A percentile compares a stretch with the other conserved stretches of the same genome.
These are phyloP conservation scores for Hyaloperonospora arabidopsidis DNA, from an alignment of 352 stramenopile genomes.

Conservation along the genomic window DNA sequence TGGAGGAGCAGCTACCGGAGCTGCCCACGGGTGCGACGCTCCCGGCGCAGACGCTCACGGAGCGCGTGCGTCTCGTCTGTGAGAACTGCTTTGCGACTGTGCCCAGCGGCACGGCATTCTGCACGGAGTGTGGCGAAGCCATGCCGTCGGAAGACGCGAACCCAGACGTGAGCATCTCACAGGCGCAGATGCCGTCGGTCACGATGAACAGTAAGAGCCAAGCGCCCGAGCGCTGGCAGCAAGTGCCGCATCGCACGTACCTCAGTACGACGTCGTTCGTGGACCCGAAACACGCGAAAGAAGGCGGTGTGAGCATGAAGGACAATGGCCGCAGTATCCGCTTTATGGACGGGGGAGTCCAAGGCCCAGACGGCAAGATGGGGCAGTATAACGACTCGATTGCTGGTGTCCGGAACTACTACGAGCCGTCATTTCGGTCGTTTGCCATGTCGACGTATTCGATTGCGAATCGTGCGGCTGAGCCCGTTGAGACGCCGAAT, in stretches of 20 bases:
- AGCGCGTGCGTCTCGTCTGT: slow-evolving; percentile 78
- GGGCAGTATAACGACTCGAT: slow-evolving; percentile 80
- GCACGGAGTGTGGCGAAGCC: slow-evolving; percentile 82
- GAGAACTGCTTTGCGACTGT: slow-evolving; percentile 87
- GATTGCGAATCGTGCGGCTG: slow-evolving; percentile 80
- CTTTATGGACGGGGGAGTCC: slow-evolving; percentile 81
- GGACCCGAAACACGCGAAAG: slow-evolving; percentile 75
- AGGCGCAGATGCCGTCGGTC: slow-evolving; percentile 80
- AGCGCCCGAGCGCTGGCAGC: slow-evolving; percentile 76
- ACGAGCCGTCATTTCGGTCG: slow-evolving; percentile 84
- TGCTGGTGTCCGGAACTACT: slow-evolving; percentile 66
- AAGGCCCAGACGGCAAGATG: slow-evolving; percentile 79
- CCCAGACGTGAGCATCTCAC: slow-evolving; percentile 80
- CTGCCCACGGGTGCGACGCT: slow-evolving; percentile 65
- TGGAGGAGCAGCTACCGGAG: slow-evolving; percentile 66
- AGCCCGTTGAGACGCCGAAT: slow-evolving; percentile 83
- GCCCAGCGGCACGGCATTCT: slow-evolving; percentile 74
- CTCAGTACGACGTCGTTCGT: slow-evolving; percentile 84
- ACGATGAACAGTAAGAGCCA: slow-evolving; percentile 72
- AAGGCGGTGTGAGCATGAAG: slow-evolving; percentile 62
- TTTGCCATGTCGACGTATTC: slow-evolving; percentile 87
- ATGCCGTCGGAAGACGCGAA: slow-evolving; percentile 71
- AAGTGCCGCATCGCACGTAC: slow-evolving; percentile 76
- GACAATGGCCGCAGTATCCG: slow-evolving; percentile 74
- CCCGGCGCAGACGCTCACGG: slow-evolving; percentile 36